Percentiles rank a stretch among this genome's conserved stretches.
These are phyloP conservation scores for Carex sylvatica DNA, from an alignment of 202 grass and related monocot genomes.

Conservation along the genomic window DNA sequence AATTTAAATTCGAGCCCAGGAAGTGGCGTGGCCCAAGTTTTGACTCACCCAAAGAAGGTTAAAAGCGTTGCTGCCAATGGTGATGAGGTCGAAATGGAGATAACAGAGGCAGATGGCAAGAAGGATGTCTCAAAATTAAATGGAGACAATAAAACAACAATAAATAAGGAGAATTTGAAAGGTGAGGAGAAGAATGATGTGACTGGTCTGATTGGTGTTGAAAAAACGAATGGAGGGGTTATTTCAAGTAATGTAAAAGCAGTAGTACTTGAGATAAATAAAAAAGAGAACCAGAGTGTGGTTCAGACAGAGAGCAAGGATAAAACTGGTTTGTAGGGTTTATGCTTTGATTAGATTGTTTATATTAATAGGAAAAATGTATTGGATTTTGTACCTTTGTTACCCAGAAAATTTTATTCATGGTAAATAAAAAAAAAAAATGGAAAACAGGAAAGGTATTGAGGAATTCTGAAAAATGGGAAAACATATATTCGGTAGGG, in stretches of 20 bases:
- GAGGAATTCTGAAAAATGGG: no score
- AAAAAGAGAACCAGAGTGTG: constrained; percentile 1
- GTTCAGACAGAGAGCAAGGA: constrained; percentile 19
- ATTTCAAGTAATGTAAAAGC: constrained; percentile 3
- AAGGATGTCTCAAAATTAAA: constrained; percentile 14
- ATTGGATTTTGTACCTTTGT: not conserved
- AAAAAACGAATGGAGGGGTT: constrained; percentile 7
- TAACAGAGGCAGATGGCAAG: constrained; percentile 3
- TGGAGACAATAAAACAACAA: not conserved
- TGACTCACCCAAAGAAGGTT: not conserved
- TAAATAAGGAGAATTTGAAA: constrained; percentile 1
- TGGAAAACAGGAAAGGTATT: no score
- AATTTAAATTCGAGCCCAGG: constrained; percentile 8
- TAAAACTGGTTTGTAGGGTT: constrained; percentile 2
- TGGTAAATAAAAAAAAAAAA: no score
- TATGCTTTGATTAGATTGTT: not conserved
- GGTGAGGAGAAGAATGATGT: not conserved
- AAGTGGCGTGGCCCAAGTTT: not conserved
- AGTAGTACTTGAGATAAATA: not conserved
- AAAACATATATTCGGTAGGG: no score
- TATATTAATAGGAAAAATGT: not conserved
- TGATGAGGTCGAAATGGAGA: not conserved
- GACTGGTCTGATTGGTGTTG: constrained; percentile 2
- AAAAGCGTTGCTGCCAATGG: not conserved
- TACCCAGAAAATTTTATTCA: no score